Conservation (phyloP, 345 rosid genomes). For the Syzygium aromaticum region DNA sequence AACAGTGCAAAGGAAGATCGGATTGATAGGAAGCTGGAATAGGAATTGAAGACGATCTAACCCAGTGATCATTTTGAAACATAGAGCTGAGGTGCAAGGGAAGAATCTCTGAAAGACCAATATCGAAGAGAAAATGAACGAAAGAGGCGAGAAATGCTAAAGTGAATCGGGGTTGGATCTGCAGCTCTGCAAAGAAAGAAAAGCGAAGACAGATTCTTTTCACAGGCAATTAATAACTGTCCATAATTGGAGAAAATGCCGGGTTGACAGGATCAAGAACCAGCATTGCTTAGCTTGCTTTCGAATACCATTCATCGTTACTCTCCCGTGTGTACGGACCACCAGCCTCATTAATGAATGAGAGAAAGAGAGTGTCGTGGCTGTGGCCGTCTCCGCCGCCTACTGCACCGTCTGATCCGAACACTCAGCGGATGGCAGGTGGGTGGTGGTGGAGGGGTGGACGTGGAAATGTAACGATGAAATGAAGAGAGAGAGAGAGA, state of each 20-base stretch:
- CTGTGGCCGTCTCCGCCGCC: background rate
- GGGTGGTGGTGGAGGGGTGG: background rate
- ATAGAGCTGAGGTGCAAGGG: background rate
- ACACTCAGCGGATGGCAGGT: background rate
- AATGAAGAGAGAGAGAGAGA: too few relatives aligned
- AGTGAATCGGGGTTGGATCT: background rate
- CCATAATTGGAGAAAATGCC: background rate
- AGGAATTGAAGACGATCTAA: background rate
- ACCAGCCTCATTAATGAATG: background rate
- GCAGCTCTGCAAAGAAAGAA: background rate
- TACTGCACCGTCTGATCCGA: background rate
- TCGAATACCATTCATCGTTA: background rate
- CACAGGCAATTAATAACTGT: background rate
- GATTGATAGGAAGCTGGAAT: background rate
- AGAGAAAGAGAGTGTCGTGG: background rate
- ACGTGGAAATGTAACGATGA: background rate
- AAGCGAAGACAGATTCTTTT: background rate
- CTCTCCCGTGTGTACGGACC: background rate
- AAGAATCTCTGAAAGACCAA: background rate
- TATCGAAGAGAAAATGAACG: background rate
- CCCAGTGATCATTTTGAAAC: background rate
- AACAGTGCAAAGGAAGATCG: background rate
- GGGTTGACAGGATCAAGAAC: background rate
- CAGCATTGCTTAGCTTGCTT: background rate
- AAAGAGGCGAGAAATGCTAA: background rate